Base-by-base conservation (phyloP, 805 yeast species). In the Myxozyma nipponensis region DNA sequence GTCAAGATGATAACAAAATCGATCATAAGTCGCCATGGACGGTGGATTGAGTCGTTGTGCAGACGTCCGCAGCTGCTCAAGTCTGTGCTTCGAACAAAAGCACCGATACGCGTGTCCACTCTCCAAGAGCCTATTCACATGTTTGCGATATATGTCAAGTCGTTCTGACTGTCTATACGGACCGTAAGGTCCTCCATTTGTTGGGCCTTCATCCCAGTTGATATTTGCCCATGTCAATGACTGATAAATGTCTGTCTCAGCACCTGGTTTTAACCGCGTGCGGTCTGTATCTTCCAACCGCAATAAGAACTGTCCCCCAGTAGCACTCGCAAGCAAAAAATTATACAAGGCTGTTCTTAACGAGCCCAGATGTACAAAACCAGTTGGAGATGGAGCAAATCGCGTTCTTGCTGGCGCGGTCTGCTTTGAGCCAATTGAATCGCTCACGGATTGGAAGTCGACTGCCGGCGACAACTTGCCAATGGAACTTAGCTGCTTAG, bases 351-450 rank as follows among this genome's bases (percentile, higher is more conserved):
- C 98, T 0, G 99, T 93, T 65, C 99, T 72, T 41, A 93, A 65
- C 0, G 97, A 90, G 0, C 99, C 99, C 52, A 93, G 66, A 65
- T 93, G 99, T n/a, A 93, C 72, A 54, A 79, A 79, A 0, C 99
- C 99, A 0, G 99, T 93, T 1, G 99, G 99, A 1, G 97, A 89
- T 0, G 99, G 98, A 0, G 99, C 99, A 68, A 93, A 93, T 57
- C 99, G 71, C 1, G 98, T 86, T 57, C 96, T 69, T 0, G 82
- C 95, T 9, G 60, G 59, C 26, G 36, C 28, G 9, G 34, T 23
- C 13, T 28, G 32, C 24, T 41, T 49, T 4, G 19, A 3, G 3
- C 17, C n/a, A 7, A 28, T 9, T 28, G 32, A 13, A 7, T 28
- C 13, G 7, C 13, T 9, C 13, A 28, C 32, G 13, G 32, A 9